These are phyloP conservation scores for Fraxinus nigra DNA, from an alignment of 305 asterid genomes.

Conservation along the genomic window DNA sequence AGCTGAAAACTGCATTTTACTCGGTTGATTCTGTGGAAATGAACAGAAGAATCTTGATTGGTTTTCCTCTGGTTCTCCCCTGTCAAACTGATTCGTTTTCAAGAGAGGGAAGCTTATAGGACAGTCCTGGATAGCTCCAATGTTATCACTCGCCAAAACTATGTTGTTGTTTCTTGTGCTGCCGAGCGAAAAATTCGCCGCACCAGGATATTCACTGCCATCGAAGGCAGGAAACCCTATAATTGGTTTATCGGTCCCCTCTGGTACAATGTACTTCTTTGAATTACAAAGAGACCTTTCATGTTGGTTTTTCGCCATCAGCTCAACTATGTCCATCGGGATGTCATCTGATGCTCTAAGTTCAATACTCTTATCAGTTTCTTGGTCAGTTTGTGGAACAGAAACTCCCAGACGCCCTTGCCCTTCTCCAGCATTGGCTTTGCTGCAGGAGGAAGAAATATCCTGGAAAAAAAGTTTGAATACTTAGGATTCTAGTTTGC, in stretches of 20 bases:
- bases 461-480: constrained; percentile 29
- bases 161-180: constrained; percentile 23
- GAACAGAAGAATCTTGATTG: constrained; percentile 28
- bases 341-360: constrained; percentile 57
- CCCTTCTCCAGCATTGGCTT: constrained; percentile 34
- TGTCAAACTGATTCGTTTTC: constrained; percentile 23
- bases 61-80: constrained; percentile 22
- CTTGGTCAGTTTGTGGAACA: constrained; percentile 24
- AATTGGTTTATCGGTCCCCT: constrained; percentile 15
- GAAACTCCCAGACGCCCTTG: constrained; percentile 25
- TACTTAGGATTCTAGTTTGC: constrained; percentile 10
- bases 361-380: constrained; percentile 27
- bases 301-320: constrained; percentile 63
- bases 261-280: constrained; percentile 20
- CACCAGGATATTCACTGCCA: constrained; percentile 25
- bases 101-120: constrained; percentile 22
- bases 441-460: constrained; percentile 24
- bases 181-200: constrained; percentile 22
- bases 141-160: constrained; percentile 18
- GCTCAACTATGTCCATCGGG: constrained; percentile 82
- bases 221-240: constrained; percentile 25
- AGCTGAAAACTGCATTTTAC: constrained; percentile 29
- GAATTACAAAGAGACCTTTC: constrained; percentile 47
- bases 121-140: constrained; percentile 20
- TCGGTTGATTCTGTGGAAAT: constrained; percentile 36